Evolutionary conservation across 208 protist genomes (phyloP), one percentile per base, ranked within the genome.

Genomic region (Angomonas deanei): DNA sequence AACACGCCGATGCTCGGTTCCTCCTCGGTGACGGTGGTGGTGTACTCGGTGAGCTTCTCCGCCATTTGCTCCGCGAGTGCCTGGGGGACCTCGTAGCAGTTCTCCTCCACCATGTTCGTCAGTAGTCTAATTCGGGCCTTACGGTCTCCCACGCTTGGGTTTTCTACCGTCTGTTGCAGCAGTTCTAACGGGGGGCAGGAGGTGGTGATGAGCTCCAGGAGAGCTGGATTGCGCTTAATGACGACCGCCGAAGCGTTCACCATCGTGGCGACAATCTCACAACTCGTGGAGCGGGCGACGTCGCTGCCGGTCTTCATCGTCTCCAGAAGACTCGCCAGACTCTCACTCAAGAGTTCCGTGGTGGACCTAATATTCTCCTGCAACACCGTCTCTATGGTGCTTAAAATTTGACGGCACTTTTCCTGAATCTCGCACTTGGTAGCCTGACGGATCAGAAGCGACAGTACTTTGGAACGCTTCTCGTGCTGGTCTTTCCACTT

Each of bases 401-500:
- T 63, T 2, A 76, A 65, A 0, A 95, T 70, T 11, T 59, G 59
- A 3, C 46, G 46, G 49, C 82, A 91, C 11, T 79, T 76, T 39
- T 78, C 69, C 36, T 65, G 69, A 0, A 53, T 63, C 15, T 64
- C 80, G 42, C 66, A 74, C 19, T 72, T 70, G 24, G 84, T 67
- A 11, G 83, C 88, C 27, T 84, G 80, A 34, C 52, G 42, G 28
- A 92, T 69, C 23, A 95, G 70, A 31, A 92, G 52, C 10, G 52
- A 49, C 27, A 95, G 67, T 60, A 80, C 89, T 13, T 80, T 75
- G 19, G 42, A 77, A 11, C 88, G 80, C 68, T 86, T 87, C 27
- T 92, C 85, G 46, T 95, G 85, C 59, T 80, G 81, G 56, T 95
- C 85, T 32, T 76, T 78, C 74, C 84, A 82, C 3, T 82, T 71